Evolutionary conservation across 805 yeast species (phyloP).

Genomic region (Isabelozyma gotoi): DNA sequence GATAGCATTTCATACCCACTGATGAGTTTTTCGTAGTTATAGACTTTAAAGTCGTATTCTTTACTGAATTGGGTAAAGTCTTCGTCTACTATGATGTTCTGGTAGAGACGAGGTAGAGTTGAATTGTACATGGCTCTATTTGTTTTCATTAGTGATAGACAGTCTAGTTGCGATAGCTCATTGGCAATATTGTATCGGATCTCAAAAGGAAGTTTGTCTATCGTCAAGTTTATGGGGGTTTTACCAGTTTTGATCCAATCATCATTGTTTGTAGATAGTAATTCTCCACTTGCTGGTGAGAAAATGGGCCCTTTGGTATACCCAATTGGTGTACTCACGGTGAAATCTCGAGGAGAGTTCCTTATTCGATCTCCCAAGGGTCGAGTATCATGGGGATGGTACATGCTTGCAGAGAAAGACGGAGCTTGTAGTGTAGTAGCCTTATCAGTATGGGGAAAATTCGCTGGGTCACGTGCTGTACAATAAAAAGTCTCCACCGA

Average conservation of each 20-base stretch:
- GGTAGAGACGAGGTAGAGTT: slow-evolving; percentile 36
- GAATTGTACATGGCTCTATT: slow-evolving; percentile 27
- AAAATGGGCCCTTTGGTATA: slow-evolving; percentile 19
- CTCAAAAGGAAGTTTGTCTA: slow-evolving; percentile 39
- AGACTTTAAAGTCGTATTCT: slow-evolving; percentile 15
- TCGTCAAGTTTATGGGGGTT: background rate
- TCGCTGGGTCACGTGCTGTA: no score
- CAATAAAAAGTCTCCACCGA: no score
- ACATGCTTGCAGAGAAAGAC: no score
- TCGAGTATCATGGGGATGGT: no score
- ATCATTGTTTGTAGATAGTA: background rate
- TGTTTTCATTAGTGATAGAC: slow-evolving; percentile 28
- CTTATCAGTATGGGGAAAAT: no score
- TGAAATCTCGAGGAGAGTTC: background rate
- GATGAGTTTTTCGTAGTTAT: slow-evolving; percentile 3
- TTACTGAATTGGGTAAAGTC: slow-evolving; percentile 31
- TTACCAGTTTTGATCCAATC: background rate
- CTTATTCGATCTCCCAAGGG: no score
- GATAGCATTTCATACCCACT: slow-evolving; percentile 6
- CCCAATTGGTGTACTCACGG: slow-evolving; percentile 12
- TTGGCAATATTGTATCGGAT: slow-evolving; percentile 29
- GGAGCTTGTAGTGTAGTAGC: no score
- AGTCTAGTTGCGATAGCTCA: slow-evolving; percentile 37
- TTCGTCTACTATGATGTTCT: slow-evolving; percentile 38
- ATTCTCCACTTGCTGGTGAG: background rate